A percentile compares a stretch with the other conserved stretches of the same genome.
Evolutionary conservation across 306 rosid genomes (phyloP).

Genomic region (Lathyrus oleraceus): DNA sequence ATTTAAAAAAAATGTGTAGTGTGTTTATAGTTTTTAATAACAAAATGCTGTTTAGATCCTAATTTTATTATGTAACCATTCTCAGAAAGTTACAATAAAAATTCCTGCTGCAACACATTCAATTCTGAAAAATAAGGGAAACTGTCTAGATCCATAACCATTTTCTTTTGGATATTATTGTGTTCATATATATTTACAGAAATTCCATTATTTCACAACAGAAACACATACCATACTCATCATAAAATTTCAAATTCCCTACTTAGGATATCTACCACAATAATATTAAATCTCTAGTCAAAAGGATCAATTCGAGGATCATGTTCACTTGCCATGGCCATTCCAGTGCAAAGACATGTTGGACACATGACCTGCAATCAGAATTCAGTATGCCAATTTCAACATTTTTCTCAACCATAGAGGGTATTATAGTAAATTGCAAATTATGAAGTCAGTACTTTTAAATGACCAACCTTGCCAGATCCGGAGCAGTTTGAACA

Average conservation of each 20-base stretch:
- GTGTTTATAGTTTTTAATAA: too few relatives aligned
- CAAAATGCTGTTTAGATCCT: too few relatives aligned
- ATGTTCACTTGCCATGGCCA: conserved; percentile 99
- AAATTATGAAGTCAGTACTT: conserved; percentile 9
- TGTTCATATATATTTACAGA: conserved; percentile 40
- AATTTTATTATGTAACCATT: too few relatives aligned
- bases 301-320: conserved; percentile 96
- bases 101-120: too few relatives aligned
- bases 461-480: conserved; percentile 72
- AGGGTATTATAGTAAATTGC: neutral
- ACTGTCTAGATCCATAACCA: neutral
- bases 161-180: conserved; percentile 14
- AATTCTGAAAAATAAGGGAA: neutral
- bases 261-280: neutral
- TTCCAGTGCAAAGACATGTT: conserved; percentile 97
- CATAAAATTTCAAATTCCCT: conserved; percentile 21
- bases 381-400: neutral
- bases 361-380: conserved; percentile 92
- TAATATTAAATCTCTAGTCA: conserved; percentile 47
- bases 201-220: conserved; percentile 25
- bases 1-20: too few relatives aligned
- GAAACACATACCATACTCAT: neutral
- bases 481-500: conserved; percentile 95
- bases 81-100: too few relatives aligned
- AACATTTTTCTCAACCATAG: conserved; percentile 7